These are phyloP conservation scores for Penicillium coprophilum DNA, from an alignment of 495 filamentous ascomycete species.

Conservation along the genomic window DNA sequence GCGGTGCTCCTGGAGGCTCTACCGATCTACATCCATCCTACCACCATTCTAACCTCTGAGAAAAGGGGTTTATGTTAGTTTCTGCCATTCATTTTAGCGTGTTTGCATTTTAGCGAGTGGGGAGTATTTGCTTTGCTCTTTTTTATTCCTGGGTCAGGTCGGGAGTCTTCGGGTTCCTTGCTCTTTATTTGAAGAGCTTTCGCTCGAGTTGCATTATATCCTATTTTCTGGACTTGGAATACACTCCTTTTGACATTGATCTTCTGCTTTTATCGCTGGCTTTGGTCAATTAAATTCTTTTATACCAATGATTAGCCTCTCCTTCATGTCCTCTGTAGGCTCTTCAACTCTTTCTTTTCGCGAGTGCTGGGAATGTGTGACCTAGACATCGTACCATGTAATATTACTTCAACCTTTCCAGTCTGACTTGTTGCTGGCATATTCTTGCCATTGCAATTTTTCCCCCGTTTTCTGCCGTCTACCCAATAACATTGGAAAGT, in stretches of 20 bases:
- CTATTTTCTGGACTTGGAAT: not conserved
- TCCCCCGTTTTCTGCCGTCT: too few species aligned
- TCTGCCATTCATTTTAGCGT: conserved; percentile 9
- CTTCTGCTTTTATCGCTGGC: not conserved
- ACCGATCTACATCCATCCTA: not conserved
- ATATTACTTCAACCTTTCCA: too few species aligned
- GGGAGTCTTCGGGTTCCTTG: not conserved
- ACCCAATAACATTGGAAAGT: too few species aligned
- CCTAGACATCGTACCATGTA: too few species aligned
- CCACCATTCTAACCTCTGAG: not conserved
- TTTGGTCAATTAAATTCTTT: not conserved
- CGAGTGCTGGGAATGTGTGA: too few species aligned
- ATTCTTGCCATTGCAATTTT: too few species aligned
- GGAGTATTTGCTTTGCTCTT: not conserved
- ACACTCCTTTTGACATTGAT: not conserved
- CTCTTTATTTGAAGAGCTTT: not conserved
- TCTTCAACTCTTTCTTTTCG: too few species aligned
- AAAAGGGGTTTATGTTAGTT: not conserved
- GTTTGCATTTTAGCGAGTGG: conserved; percentile 15
- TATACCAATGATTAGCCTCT: not conserved
- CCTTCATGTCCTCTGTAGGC: too few species aligned
- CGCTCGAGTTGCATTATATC: conserved; percentile 7
- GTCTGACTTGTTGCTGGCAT: too few species aligned
- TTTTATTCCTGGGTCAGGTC: conserved; percentile 1
- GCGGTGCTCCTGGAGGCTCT: not conserved